Evolutionary conservation across 169 alveolate species (phyloP).

Genomic region (Babesia gibsoni): DNA sequence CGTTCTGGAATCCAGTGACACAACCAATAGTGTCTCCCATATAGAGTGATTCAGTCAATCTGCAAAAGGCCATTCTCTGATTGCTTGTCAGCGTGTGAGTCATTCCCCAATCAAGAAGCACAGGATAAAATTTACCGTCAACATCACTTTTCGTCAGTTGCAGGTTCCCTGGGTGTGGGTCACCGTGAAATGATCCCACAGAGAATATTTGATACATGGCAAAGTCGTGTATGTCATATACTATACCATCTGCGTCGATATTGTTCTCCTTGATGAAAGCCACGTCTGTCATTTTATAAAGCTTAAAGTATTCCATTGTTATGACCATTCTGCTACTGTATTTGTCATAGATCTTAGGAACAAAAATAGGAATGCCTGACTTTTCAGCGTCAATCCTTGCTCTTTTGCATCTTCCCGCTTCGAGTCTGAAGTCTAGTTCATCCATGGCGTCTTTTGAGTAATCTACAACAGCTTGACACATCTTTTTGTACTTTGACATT

Average conservation of each 20-base stretch:
- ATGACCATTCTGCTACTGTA: slow-evolving; percentile 76
- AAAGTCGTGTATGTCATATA: slow-evolving; percentile 72
- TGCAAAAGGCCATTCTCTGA: slow-evolving; percentile 44
- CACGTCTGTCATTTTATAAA: slow-evolving; percentile 84
- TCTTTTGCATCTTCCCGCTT: slow-evolving; percentile 73
- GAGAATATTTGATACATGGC: slow-evolving; percentile 71
- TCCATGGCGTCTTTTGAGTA: slow-evolving; percentile 83
- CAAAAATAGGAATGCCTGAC: slow-evolving; percentile 74
- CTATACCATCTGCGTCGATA: slow-evolving; percentile 40
- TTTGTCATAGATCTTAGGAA: slow-evolving; percentile 79
- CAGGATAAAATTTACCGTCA: slow-evolving; percentile 54
- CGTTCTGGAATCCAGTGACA: slow-evolving; percentile 48
- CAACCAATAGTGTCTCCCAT: slow-evolving; percentile 46
- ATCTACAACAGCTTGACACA: slow-evolving; percentile 80
- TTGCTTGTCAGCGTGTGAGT: slow-evolving; percentile 31
- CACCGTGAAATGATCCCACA: slow-evolving; percentile 86
- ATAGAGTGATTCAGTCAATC: slow-evolving; percentile 18
- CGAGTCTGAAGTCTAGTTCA: slow-evolving; percentile 83
- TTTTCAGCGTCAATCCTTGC: slow-evolving; percentile 75
- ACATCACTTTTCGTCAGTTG: slow-evolving; percentile 64
- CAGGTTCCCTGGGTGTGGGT: slow-evolving; percentile 90
- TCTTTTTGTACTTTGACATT: slow-evolving; percentile 67
- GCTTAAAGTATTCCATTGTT: slow-evolving; percentile 87
- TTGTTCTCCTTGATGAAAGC: slow-evolving; percentile 65
- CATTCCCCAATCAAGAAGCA: slow-evolving; percentile 63